Percentiles rank a stretch among this genome's conserved stretches.
phyloP scores from a whole-genome alignment of 2,329 filamentous ascomycete species.

The Bipolaris cookei region DNA sequence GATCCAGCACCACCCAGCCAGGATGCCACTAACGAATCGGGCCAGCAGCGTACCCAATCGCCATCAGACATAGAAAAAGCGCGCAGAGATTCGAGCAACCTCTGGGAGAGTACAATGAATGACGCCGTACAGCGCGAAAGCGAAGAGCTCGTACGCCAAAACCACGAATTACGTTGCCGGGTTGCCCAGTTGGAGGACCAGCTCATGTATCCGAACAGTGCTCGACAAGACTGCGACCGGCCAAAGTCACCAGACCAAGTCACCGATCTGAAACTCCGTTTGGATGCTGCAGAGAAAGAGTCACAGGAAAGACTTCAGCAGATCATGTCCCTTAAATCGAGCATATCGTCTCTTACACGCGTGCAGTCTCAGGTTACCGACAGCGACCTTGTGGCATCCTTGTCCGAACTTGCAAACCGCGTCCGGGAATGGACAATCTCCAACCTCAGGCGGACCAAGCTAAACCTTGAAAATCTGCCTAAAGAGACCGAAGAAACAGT shows the following conservation, averaged over 20 bases:
- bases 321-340: conserved; percentile 72
- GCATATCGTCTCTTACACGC: conserved; percentile 71
- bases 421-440: conserved; percentile 77
- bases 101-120: not conserved
- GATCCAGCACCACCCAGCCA: conserved; percentile 1
- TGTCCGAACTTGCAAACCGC: conserved; percentile 68
- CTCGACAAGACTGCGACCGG: not conserved
- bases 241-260: conserved; percentile 29
- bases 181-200: conserved; percentile 37
- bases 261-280: conserved; percentile 35
- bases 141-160: conserved; percentile 31
- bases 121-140: not conserved
- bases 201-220: conserved; percentile 27
- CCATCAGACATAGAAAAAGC: conserved; percentile 3
- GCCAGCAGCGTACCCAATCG: conserved; percentile 21
- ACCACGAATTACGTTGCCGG: conserved; percentile 32
- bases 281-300: conserved; percentile 60
- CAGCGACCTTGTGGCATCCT: conserved; percentile 68
- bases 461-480: conserved; percentile 42
- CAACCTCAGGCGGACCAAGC: conserved; percentile 68
- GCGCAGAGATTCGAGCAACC: conserved; percentile 3
- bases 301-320: conserved; percentile 63
- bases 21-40: conserved; percentile 28
- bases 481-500: conserved; percentile 26
- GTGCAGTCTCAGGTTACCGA: conserved; percentile 68